phyloP scores from a whole-genome alignment of 352 stramenopile genomes.

The Globisporangium carolinianum region DNA sequence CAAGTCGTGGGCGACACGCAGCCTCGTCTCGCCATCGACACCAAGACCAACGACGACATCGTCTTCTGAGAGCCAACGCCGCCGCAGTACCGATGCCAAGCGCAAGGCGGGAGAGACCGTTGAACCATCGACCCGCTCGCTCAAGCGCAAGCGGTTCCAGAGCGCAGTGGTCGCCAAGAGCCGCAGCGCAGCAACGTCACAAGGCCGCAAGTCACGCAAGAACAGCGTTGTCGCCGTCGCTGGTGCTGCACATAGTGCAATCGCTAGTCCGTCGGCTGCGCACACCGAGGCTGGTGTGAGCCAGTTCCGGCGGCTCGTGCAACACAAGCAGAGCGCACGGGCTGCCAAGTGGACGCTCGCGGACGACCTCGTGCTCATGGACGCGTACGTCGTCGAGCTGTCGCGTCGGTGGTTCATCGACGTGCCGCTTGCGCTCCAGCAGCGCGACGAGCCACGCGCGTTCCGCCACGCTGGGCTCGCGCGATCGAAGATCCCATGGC shows the following conservation, averaged over 20 bases:
- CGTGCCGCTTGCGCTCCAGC: constrained; percentile 60
- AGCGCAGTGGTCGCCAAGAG: constrained; percentile 1
- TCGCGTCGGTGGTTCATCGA: constrained; percentile 76
- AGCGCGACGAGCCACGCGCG: constrained; percentile 48
- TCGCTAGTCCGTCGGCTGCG: constrained; percentile 17
- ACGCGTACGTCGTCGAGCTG: constrained; percentile 68
- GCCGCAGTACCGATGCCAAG: constrained; percentile 26
- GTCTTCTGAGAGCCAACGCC: constrained; percentile 13
- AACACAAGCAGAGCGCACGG: constrained; percentile 42
- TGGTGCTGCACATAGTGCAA: constrained; percentile 1
- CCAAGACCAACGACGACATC: no score
- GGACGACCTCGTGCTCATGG: constrained; percentile 57
- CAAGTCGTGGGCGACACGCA: constrained; percentile 59
- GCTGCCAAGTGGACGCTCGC: constrained; percentile 58
- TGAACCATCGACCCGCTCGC: constrained; percentile 28
- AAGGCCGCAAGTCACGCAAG: background rate
- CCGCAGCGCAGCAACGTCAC: background rate
- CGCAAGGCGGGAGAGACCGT: constrained; percentile 40
- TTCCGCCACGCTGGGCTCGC: constrained; percentile 54
- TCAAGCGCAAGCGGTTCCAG: constrained; percentile 57
- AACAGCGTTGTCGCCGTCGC: background rate
- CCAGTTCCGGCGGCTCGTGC: constrained; percentile 38
- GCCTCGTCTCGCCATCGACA: constrained; percentile 17
- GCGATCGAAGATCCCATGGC: constrained; percentile 68
- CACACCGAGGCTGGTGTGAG: constrained; percentile 29